Evolutionary conservation across 306 rosid species (phyloP).

Genomic region (Potentilla sterilis): DNA sequence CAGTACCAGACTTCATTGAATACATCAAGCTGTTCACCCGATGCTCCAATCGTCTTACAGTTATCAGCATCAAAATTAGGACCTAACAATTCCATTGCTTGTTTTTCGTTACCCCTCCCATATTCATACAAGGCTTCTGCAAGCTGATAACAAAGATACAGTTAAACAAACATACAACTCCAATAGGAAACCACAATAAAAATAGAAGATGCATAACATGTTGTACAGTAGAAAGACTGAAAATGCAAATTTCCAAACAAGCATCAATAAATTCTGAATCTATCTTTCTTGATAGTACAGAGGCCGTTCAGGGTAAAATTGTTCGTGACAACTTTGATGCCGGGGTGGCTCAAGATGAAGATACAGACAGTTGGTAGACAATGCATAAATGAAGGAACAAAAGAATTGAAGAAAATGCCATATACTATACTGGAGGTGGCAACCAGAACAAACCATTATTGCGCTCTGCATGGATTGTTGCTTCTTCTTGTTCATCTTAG

Average conservation of each 20-base stretch:
- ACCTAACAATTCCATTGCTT: constrained; percentile 66
- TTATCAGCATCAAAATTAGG: constrained; percentile 60
- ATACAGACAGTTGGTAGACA: background rate
- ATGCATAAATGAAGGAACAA: background rate
- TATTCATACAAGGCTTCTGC: constrained; percentile 81
- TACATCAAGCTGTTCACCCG: constrained; percentile 83
- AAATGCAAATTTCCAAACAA: background rate
- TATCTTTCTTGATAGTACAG: background rate
- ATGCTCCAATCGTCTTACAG: constrained; percentile 81
- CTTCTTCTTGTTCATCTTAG: constrained; percentile 54
- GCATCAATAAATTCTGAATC: background rate
- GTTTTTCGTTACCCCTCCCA: constrained; percentile 57
- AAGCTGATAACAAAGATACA: constrained; percentile 46
- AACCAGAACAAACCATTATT: constrained; percentile 50
- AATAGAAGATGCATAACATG: background rate
- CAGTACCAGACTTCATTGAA: constrained; percentile 81
- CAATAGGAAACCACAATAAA: background rate
- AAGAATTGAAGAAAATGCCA: background rate
- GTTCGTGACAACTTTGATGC: no score
- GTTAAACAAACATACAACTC: background rate
- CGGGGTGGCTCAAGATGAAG: background rate
- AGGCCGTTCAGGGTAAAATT: no score
- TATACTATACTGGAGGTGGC: constrained; percentile 1
- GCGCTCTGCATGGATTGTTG: constrained; percentile 57
- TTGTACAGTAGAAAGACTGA: background rate